Evolutionary conservation across 257 asterid genomes (phyloP), one percentile per base, ranked within the genome.

Genomic region (Ballota nigra): DNA sequence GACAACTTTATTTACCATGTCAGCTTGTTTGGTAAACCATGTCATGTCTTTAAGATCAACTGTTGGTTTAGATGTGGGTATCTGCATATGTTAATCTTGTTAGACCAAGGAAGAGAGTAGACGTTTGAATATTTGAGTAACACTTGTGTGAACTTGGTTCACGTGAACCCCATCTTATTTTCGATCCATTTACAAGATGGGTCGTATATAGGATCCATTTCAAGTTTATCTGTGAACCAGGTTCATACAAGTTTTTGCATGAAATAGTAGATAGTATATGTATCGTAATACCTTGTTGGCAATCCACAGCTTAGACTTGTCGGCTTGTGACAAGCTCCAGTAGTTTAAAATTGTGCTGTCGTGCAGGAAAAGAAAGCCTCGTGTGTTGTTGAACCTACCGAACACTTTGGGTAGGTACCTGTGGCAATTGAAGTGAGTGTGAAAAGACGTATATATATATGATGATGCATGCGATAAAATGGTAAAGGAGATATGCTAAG

Each of bases 271-370:
- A 19, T 41, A 24, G 45, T 12, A 20, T 34, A 47, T 47, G 28
- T 8, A 34, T 67, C 7, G 10, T 61, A 82, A 65, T 82, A 82
- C 86, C 86, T 82, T 79, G 69, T 79, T 83, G 69, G 82, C 80
- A 40, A 83, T 83, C 84, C 84, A 83, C 66, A 83, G 57, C 81
- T 80, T 83, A 31, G 87, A 79, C 75, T 22, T 73, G 74, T 79
- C 77, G 5, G 84, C 84, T 69, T 77, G 86, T 68, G 80, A 43
- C 63, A 82, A 74, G 77, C 77, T 82, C 86, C 86, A 82, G 71
- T 82, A 82, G 75, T 82, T 82, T 63, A 82, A 33, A 45, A 82
- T 57, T 2, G 84, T 82, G n/a, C 75, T 74, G 67, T 83, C 84
- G 19, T 79, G 87, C 36, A 79, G 77, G 79, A 77, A 74, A 41